A percentile compares a stretch with the other conserved stretches of the same genome.
These are phyloP conservation scores for Phytophthora aleatoria DNA, from an alignment of 352 stramenopile genomes.

Conservation along the genomic window DNA sequence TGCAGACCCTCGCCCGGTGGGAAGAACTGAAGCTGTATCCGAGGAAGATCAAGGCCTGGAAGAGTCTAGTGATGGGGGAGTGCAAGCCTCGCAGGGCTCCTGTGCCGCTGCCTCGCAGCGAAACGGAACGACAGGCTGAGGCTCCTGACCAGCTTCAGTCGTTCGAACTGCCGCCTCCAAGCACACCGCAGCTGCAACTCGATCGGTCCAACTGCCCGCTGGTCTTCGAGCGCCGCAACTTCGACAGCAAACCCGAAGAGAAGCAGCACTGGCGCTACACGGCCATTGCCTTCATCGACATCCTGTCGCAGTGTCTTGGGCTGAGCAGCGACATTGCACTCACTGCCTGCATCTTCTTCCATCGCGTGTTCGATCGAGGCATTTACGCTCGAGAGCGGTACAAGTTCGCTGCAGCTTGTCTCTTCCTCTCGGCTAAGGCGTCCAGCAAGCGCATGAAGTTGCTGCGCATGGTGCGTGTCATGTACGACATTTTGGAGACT, in stretches of 20 bases:
- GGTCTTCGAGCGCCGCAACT: constrained; percentile 71
- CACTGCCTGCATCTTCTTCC: constrained; percentile 80
- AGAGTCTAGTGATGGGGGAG: constrained; percentile 72
- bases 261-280: constrained; percentile 88
- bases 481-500: constrained; percentile 84
- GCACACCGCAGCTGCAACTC: constrained; percentile 52
- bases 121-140: constrained; percentile 70
- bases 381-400: constrained; percentile 82
- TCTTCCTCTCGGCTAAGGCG: constrained; percentile 84
- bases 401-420: constrained; percentile 82
- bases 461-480: constrained; percentile 82
- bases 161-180: constrained; percentile 64
- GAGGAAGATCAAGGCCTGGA: constrained; percentile 82
- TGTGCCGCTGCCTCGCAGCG: constrained; percentile 57
- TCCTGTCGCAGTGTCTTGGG: constrained; percentile 66
- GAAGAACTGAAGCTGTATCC: constrained; percentile 83
- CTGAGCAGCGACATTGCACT: constrained; percentile 73
- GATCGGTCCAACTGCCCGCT: constrained; percentile 76
- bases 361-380: constrained; percentile 79
- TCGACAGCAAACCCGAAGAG: constrained; percentile 60
- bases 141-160: constrained; percentile 74
- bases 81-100: constrained; percentile 63
- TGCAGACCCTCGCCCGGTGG: constrained; percentile 78
- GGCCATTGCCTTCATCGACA: constrained; percentile 81
- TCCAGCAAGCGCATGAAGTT: constrained; percentile 89